Conservation (phyloP, 345 rosid species). For the Luvunga scandens region DNA sequence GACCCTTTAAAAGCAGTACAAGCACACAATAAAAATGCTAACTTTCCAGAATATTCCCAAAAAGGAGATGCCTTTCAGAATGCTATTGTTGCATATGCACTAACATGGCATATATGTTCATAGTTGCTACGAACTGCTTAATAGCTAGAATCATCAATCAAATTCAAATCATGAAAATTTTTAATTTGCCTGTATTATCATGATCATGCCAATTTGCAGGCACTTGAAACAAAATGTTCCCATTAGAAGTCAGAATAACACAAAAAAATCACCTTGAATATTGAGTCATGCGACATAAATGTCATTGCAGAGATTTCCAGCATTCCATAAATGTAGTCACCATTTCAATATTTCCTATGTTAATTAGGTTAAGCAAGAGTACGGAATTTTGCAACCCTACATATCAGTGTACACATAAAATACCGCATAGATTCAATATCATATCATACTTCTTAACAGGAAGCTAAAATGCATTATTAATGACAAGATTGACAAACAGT, state of each 20-base stretch:
- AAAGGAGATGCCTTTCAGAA: background rate
- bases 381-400: background rate
- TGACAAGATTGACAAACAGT: background rate
- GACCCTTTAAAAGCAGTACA: background rate
- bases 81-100: background rate
- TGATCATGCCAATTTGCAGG: background rate
- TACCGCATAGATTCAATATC: background rate
- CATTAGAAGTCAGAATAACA: background rate
- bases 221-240: too few relatives aligned
- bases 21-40: background rate
- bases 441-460: background rate
- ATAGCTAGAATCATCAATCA: background rate
- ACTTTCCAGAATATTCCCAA: background rate
- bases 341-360: background rate
- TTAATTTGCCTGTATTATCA: background rate
- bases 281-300: background rate
- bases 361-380: background rate
- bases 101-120: background rate
- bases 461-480: background rate
- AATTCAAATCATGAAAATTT: background rate
- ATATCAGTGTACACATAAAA: background rate
- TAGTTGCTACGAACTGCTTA: background rate
- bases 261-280: background rate
- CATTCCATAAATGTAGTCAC: background rate
- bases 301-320: background rate